Evolutionary conservation across 1,284 basidiomycete genomes (phyloP), one percentile per base, ranked within the genome.

Genomic region (Fomitopsis betulina): DNA sequence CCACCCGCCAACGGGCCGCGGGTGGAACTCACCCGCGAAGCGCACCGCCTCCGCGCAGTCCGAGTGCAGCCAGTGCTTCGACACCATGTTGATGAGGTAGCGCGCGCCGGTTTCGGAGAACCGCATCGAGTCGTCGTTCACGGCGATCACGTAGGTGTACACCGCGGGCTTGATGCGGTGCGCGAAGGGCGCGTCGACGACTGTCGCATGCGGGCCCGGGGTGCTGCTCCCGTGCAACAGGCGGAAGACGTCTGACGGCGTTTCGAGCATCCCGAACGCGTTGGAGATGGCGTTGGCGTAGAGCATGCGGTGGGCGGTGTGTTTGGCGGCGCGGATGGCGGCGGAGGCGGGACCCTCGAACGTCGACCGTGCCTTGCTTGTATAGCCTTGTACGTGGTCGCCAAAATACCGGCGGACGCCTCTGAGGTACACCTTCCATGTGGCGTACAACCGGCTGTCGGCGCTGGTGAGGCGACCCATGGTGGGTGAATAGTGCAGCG

Each of bases 31-130:
- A 33, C 88, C 89, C 54, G 81, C 81, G 68, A 89, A 91, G 53
- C 86, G 77, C 58, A 91, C 89, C 10, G 73, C 72, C 54, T 65
- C 63, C 17, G 73, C 71, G 66, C 76, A 77, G 63, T 75, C 75
- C 25, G 75, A 65, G 62, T 76, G 75, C 58, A 78, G 68, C 17
- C 76, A 76, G 65, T 79, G 77, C 66, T 91, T 91, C 17, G 85
- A 87, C 23, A 84, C 88, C 67, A 90, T 89, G 71, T 90, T 86
- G 59, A 90, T 86, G 70, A 91, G 89, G 74, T 90, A 91, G n/a
- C 86, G 83, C 1, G 89, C 88, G 10, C 88, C 88, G 2, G 89
- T 91, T 70, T 91, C 89, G 43, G 86, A 89, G 72, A 91, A 91
- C 7, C 89, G 81, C 63, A 89, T 79, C 1, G 85, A 82, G 63